Evolutionary conservation across 2,329 filamentous ascomycete genomes (phyloP).

Genomic region (Aspergillus calidoustus): DNA sequence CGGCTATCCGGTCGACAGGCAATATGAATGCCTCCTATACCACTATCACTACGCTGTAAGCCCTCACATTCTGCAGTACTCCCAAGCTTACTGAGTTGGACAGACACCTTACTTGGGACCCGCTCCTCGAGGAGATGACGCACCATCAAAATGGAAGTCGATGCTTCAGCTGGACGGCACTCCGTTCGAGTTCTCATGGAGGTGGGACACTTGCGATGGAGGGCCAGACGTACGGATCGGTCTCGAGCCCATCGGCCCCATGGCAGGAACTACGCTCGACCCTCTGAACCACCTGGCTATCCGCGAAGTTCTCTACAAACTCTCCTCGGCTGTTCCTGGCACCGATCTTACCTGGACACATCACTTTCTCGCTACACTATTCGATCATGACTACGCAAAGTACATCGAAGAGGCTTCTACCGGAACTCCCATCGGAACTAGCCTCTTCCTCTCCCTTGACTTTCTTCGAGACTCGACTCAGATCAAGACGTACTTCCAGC

Average conservation of each 20-base stretch:
- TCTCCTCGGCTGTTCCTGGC: not conserved
- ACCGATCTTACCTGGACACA: slow-evolving; percentile 9
- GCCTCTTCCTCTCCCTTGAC: slow-evolving; percentile 11
- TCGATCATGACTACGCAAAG: slow-evolving; percentile 14
- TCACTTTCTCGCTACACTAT: slow-evolving; percentile 11
- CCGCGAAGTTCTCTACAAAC: slow-evolving; percentile 5
- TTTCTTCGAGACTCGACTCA: slow-evolving; percentile 1
- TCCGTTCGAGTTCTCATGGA: slow-evolving; percentile 12
- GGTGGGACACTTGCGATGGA: slow-evolving; percentile 1
- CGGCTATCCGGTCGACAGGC: slow-evolving; percentile 13
- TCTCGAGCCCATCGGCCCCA: slow-evolving; percentile 11
- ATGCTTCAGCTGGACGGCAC: slow-evolving; percentile 11
- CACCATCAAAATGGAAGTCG: slow-evolving; percentile 7
- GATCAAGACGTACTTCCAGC: slow-evolving; percentile 15
- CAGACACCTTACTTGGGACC: slow-evolving; percentile 15
- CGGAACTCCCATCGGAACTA: slow-evolving; percentile 1
- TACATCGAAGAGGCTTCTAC: not conserved
- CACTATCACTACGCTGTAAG: slow-evolving; percentile 16
- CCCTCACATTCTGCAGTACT: not conserved
- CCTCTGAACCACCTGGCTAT: slow-evolving; percentile 9
- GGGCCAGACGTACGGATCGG: slow-evolving; percentile 12
- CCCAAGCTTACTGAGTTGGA: not conserved
- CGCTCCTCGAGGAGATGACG: not conserved
- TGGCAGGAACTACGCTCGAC: slow-evolving; percentile 10
- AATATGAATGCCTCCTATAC: slow-evolving; percentile 13